These are phyloP conservation scores for Termitomyces heimii DNA, from an alignment of 768 basidiomycete genomes.

Conservation along the genomic window DNA sequence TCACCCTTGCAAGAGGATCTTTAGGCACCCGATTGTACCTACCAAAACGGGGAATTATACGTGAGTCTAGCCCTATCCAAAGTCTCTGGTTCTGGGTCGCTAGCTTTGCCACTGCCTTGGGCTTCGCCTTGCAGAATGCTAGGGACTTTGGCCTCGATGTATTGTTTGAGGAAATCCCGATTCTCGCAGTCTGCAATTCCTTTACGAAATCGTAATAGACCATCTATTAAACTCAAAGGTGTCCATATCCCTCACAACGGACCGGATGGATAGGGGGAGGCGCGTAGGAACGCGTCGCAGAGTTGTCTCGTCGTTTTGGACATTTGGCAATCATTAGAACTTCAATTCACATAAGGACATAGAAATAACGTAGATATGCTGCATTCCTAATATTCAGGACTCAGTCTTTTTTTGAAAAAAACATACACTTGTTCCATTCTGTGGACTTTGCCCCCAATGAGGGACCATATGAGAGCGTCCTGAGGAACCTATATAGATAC, in stretches of 20 bases:
- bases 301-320: not conserved
- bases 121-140: too few relatives aligned
- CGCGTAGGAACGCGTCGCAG: not conserved
- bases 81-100: too few relatives aligned
- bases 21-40: constrained; percentile 34
- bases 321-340: not conserved
- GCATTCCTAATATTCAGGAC: not conserved
- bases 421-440: not conserved
- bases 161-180: too few relatives aligned
- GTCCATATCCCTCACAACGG: too few relatives aligned
- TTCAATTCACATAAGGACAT: not conserved
- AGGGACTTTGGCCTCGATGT: too few relatives aligned
- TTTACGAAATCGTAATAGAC: not conserved
- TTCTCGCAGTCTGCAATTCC: too few relatives aligned
- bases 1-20: constrained; percentile 4
- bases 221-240: not conserved
- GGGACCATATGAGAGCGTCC: too few relatives aligned
- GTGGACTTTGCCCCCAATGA: too few relatives aligned
- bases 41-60: too few relatives aligned
- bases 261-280: too few relatives aligned
- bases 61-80: too few relatives aligned
- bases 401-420: not conserved
- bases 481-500: not conserved
- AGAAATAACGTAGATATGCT: not conserved
- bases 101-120: too few relatives aligned